Conservation (phyloP, 2,329 filamentous ascomycete genomes). For the Xylaria sp. region DNA sequence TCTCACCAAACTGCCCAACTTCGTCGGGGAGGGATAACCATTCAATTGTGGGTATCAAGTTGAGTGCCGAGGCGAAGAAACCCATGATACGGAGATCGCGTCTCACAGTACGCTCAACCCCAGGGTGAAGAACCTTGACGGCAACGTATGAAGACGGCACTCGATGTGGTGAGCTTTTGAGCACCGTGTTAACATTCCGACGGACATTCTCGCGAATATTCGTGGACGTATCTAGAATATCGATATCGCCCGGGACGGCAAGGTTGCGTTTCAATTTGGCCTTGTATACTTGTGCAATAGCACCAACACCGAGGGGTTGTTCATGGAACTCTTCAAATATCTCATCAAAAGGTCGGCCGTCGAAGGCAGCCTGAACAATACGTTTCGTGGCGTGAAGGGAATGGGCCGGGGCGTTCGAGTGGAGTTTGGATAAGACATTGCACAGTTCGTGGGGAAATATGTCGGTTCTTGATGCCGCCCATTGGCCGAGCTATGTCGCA, state of each 20-base stretch:
- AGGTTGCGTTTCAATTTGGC: slow-evolving; percentile 86
- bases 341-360: slow-evolving; percentile 78
- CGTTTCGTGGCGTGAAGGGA: slow-evolving; percentile 78
- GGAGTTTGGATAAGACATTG: slow-evolving; percentile 88
- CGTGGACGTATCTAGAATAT: slow-evolving; percentile 55
- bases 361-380: slow-evolving; percentile 82
- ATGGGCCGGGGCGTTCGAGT: slow-evolving; percentile 93
- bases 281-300: slow-evolving; percentile 97
- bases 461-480: slow-evolving; percentile 94
- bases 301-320: slow-evolving; percentile 86
- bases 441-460: slow-evolving; percentile 96
- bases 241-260: slow-evolving; percentile 65
- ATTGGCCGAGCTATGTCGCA: slow-evolving; percentile 78
- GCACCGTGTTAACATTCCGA: slow-evolving; percentile 81
- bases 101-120: slow-evolving; percentile 87
- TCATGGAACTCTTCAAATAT: slow-evolving; percentile 98
- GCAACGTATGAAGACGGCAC: slow-evolving; percentile 93
- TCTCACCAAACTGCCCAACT: slow-evolving; percentile 90
- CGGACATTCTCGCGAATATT: slow-evolving; percentile 72
- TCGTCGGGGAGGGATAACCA: slow-evolving; percentile 97
- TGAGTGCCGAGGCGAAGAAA: slow-evolving; percentile 85
- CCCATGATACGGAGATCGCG: slow-evolving; percentile 92
- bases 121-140: slow-evolving; percentile 92
- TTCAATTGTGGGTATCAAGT: slow-evolving; percentile 89
- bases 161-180: slow-evolving; percentile 84